A percentile compares a stretch with the other conserved stretches of the same genome.
Conservation (phyloP, 768 basidiomycete genomes). For the Amanita phalloides region DNA sequence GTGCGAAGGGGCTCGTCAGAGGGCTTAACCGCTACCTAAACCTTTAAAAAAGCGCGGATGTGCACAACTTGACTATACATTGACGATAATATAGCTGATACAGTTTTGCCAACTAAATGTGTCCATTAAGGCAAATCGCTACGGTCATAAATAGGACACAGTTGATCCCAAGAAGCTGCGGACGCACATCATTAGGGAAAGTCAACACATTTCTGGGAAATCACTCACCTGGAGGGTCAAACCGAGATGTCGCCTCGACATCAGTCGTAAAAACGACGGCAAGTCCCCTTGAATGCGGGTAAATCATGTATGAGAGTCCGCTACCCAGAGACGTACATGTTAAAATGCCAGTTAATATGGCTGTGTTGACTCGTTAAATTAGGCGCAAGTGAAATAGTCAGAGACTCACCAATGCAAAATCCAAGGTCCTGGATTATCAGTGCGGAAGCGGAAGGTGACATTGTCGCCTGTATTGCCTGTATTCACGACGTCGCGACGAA, state of each 20-base stretch:
- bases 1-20: too few relatives aligned
- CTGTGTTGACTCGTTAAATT: conserved; percentile 11
- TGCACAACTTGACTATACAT: too few relatives aligned
- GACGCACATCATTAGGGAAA: background rate
- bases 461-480: conserved; percentile 17
- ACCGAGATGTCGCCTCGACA: conserved; percentile 4
- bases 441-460: conserved; percentile 39
- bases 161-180: conserved; percentile 21
- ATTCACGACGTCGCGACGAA: conserved; percentile 40
- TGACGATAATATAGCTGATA: too few relatives aligned
- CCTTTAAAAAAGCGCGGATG: too few relatives aligned
- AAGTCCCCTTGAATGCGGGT: conserved; percentile 16
- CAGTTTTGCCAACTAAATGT: too few relatives aligned
- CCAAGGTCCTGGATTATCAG: conserved; percentile 44
- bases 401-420: conserved; percentile 32
- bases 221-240: conserved; percentile 10
- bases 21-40: too few relatives aligned
- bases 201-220: background rate
- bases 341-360: conserved; percentile 45
- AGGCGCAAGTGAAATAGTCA: background rate
- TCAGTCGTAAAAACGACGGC: conserved; percentile 31
- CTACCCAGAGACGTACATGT: conserved; percentile 18
- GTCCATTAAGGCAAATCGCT: background rate
- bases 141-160: conserved; percentile 25
- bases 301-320: background rate